Base-by-base conservation (phyloP, 2,329 filamentous ascomycete genomes). In the Nectriaceae sp. region DNA sequence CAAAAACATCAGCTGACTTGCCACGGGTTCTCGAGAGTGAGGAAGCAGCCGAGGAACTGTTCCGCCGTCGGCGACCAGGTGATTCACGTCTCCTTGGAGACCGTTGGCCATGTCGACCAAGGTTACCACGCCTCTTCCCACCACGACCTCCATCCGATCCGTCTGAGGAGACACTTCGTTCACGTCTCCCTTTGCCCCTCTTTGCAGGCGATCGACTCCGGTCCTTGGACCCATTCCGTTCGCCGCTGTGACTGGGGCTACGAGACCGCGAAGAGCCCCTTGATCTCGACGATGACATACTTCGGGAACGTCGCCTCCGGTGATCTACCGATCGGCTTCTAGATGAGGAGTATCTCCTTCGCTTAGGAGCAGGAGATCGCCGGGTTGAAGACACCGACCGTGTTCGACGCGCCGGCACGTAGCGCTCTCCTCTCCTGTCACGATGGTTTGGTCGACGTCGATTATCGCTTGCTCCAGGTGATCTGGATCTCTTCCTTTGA, bases 1-100 rank as follows among this genome's bases (percentile, higher is more conserved):
- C 61, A 55, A 55, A 75, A 77, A 68, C 69, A 82, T 84, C 80
- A 83, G 76, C 78, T 66, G 74, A 75, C 69, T 71, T 79, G 68
- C 74, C 67, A 71, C 70, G 75, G 63, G 66, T 66, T 65, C 71
- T 73, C 67, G 75, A 72, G 63, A 70, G 69, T 66, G 75, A 75
- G 63, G 78, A 78, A 64, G n/a, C n/a, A n/a, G 72, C 72, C 54
- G 78, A 78, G 55, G 79, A 80, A 55, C 71, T 72, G 64, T 74
- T 79, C 59, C 72, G 73, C 65, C 75, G 76, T 56, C 72, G 75
- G 40, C 46, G 54, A 22, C 42, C 43, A 15, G 50, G 50, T 42
- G 53, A 52, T 40, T 53, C 54, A 24, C 38, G 52, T 44, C 56
- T 58, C 46, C 24, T 53, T 38, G 44, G 31, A 20, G 46, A 35